Conservation (phyloP, 106 monocot genomes). For the Dendrobium huoshanense region DNA sequence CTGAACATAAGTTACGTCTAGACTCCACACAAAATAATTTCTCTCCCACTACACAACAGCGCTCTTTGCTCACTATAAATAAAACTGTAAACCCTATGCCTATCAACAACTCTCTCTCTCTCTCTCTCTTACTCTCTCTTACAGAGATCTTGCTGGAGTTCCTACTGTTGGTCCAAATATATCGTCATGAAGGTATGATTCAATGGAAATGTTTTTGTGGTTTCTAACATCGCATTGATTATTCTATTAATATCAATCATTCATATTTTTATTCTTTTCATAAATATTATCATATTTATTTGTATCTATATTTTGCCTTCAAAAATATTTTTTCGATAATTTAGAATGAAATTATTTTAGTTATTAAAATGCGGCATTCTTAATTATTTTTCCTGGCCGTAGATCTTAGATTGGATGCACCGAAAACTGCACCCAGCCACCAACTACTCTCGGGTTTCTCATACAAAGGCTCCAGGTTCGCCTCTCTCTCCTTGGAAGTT, state of each 20-base stretch:
- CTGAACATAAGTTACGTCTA: too few species aligned
- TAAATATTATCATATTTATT: too few species aligned
- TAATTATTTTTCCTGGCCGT: neutral
- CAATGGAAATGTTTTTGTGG: too few species aligned
- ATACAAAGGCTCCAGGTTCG: conserved; percentile 12
- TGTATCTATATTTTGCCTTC: neutral
- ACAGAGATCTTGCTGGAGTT: neutral
- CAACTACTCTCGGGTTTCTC: conserved; percentile 15
- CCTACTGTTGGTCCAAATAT: too few species aligned
- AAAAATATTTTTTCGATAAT: neutral
- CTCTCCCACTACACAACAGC: neutral
- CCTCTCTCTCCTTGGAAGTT: neutral
- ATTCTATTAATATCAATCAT: too few species aligned
- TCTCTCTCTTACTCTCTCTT: neutral
- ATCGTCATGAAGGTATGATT: neutral
- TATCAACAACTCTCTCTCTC: neutral
- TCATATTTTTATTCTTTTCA: too few species aligned
- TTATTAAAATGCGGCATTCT: neutral
- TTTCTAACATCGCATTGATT: too few species aligned
- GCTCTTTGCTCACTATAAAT: neutral
- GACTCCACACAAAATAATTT: too few species aligned
- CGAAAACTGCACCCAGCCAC: conserved; percentile 9
- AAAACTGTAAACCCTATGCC: neutral
- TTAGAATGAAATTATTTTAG: neutral
- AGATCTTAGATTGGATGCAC: conserved; percentile 26